Base-by-base conservation (phyloP, 176 grass and related monocot species). In the Urochloa ruziziensis region DNA sequence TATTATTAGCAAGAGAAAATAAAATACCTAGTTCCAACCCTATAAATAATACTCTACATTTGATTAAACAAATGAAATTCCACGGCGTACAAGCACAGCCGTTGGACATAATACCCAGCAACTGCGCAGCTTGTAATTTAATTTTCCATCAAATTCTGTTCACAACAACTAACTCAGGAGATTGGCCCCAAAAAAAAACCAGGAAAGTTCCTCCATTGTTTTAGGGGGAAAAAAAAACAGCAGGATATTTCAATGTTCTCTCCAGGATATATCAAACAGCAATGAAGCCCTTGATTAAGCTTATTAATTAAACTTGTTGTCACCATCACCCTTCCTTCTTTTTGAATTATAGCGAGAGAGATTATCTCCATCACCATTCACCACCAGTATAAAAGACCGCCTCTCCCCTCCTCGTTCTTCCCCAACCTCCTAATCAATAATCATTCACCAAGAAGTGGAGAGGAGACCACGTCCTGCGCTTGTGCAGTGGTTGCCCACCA, bases 401-500 rank as follows among this genome's bases (percentile, higher is more conserved):
- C 57, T 28, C 44, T 23, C 30, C 34, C 32, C 21, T 80, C 14
- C 29, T n/a, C n/a, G n/a, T n/a, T n/a, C n/a, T 43, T 52, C 29
- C 61, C 44, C 44, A 36, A 9, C 70, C 58, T 40, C 58, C 59
- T 5, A 75, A 84, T 83, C 59, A 65, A 44, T 5, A 75, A 84
- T 83, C 59, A 65, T 75, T 10, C 53, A 40, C 10, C 15, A 61
- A 72, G n/a, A 58, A 34, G 67, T 37, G 32, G 59, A 52, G 71
- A 84, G 82, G 72, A 52, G 34, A 84, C 73, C 82, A 77, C 82
- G 73, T 61, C 53, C 11, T 63, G 61, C 24, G 44, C 80, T 34
- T 60, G 70, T 25, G 80, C 39, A 61, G 80, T 49, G 10, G 58
- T 75, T 68, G 78, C 23, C 33, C 44, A 14, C 78, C 78, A 46